phyloP scores from a whole-genome alignment of 768 basidiomycete genomes.

The Scleroderma citrinum region DNA sequence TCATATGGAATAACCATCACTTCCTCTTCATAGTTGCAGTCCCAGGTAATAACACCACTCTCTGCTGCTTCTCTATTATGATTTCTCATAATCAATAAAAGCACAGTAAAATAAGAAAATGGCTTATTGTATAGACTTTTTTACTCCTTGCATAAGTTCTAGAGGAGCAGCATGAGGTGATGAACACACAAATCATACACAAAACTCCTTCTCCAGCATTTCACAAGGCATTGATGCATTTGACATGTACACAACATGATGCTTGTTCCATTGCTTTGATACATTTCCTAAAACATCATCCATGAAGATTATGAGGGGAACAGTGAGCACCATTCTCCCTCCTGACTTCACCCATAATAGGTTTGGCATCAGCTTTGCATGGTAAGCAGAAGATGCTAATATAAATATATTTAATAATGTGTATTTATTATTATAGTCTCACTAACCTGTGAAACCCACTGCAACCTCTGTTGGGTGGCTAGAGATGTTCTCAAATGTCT shows the following conservation, averaged over 20 bases:
- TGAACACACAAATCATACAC: constrained; percentile 21
- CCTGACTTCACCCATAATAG: constrained; percentile 8
- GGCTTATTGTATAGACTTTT: constrained; percentile 22
- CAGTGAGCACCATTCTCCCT: constrained; percentile 15
- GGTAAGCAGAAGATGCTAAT: background rate
- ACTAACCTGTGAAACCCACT: constrained; percentile 1
- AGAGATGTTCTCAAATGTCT: background rate
- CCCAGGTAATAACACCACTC: constrained; percentile 13
- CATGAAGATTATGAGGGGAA: constrained; percentile 27
- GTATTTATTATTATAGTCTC: too few relatives aligned
- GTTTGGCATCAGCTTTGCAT: constrained; percentile 17
- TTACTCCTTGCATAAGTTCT: constrained; percentile 29
- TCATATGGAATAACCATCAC: constrained; percentile 20
- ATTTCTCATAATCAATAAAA: background rate
- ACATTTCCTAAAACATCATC: constrained; percentile 33
- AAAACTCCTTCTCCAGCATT: constrained; percentile 28
- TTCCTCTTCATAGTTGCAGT: constrained; percentile 17
- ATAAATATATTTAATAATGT: background rate
- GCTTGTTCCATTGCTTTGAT: constrained; percentile 35
- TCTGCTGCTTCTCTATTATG: constrained; percentile 6
- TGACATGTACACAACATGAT: constrained; percentile 28
- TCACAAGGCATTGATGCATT: constrained; percentile 25
- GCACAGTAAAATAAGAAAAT: background rate
- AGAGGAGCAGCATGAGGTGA: constrained; percentile 31
- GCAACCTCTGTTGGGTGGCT: background rate